These are phyloP conservation scores for Xylaria sp. DNA, from an alignment of 2,329 filamentous ascomycete genomes.

Conservation along the genomic window DNA sequence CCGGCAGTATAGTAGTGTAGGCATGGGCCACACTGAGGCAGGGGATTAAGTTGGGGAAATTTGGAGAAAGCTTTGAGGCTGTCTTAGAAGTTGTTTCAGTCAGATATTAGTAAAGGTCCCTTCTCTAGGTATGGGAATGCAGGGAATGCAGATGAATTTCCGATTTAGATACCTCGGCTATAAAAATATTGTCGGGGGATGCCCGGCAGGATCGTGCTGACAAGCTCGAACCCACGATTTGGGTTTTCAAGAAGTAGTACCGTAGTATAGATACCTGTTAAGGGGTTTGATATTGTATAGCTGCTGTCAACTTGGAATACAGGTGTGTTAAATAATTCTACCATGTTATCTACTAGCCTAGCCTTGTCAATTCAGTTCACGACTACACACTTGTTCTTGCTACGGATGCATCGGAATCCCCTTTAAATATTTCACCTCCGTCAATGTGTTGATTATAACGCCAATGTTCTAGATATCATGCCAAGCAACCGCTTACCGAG, in stretches of 20 bases:
- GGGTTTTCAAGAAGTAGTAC: neutral
- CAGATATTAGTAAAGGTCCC: slow-evolving; percentile 18
- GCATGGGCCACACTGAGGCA: neutral
- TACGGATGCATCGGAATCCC: neutral
- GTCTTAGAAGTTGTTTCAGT: slow-evolving; percentile 16
- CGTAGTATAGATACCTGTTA: neutral
- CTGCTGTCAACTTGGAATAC: neutral
- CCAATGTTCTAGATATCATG: slow-evolving; percentile 17
- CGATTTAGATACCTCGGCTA: slow-evolving; percentile 22
- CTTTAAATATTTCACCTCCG: neutral
- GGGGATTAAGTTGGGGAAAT: slow-evolving; percentile 32
- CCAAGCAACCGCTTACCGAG: slow-evolving; percentile 22
- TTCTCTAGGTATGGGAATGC: neutral
- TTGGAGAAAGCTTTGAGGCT: slow-evolving; percentile 32
- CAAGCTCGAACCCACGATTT: neutral
- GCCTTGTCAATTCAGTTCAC: neutral
- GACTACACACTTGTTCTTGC: neutral
- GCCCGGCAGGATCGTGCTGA: neutral
- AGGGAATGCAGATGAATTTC: neutral
- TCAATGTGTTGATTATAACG: slow-evolving; percentile 20
- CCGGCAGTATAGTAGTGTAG: neutral
- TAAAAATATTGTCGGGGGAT: slow-evolving; percentile 22
- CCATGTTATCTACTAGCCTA: neutral
- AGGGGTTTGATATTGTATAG: neutral
- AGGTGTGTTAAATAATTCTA: neutral